A percentile compares a stretch with the other conserved stretches of the same genome.
These are phyloP conservation scores for Monilinia laxa DNA, from an alignment of 2,329 filamentous ascomycete species.

Conservation along the genomic window DNA sequence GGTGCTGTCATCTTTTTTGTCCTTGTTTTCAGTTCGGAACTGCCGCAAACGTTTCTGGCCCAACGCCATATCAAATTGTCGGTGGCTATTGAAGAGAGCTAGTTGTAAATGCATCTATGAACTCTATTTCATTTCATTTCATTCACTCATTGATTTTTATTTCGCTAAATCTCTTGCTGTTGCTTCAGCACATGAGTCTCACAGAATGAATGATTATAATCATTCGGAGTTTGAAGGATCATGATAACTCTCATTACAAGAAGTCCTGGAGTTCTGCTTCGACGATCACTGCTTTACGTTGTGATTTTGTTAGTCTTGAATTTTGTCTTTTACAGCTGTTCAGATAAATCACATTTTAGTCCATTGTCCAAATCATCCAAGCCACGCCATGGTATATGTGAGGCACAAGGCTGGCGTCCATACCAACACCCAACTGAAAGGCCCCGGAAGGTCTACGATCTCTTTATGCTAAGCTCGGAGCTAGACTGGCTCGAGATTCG, in stretches of 20 bases:
- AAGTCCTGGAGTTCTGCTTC: neutral
- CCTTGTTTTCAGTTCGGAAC: neutral
- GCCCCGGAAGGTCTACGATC: conserved; percentile 56
- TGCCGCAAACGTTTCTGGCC: conserved; percentile 5
- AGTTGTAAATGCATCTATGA: neutral
- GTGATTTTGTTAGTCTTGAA: conserved; percentile 4
- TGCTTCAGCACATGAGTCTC: neutral
- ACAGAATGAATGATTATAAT: conserved; percentile 5
- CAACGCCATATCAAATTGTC: neutral
- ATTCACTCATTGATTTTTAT: neutral
- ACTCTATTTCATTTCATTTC: neutral
- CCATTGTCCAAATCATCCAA: neutral
- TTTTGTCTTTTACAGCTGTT: neutral
- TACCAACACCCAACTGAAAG: conserved; percentile 1
- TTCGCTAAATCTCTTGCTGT: neutral
- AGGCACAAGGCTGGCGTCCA: conserved; percentile 24
- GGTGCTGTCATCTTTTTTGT: neutral
- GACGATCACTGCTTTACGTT: neutral
- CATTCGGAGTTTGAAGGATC: neutral
- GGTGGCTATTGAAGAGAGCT: neutral
- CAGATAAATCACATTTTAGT: neutral
- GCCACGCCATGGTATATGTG: neutral
- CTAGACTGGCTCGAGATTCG: conserved; percentile 66
- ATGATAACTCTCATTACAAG: conserved; percentile 6
- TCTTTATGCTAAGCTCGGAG: conserved; percentile 62